These are phyloP conservation scores for Aspergillus conjunctus DNA, from an alignment of 495 filamentous ascomycete species.

Conservation along the genomic window DNA sequence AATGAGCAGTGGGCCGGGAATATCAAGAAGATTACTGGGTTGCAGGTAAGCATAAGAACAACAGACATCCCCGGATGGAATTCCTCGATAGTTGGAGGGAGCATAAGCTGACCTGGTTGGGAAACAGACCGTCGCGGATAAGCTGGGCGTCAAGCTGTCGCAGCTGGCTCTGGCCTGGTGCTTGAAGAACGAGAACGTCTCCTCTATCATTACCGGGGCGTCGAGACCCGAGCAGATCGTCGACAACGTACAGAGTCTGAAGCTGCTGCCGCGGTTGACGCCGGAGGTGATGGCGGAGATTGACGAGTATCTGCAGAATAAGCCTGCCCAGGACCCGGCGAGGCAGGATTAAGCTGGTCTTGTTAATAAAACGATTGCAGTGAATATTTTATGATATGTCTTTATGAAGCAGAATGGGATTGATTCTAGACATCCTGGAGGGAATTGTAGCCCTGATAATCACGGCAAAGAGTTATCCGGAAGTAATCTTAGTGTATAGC, in stretches of 20 bases:
- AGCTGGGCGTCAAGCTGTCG: constrained; percentile 63
- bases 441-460: too few relatives aligned
- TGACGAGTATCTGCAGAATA: constrained; percentile 66
- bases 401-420: too few relatives aligned
- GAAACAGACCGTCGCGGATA: constrained; percentile 61
- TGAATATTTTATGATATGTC: too few relatives aligned
- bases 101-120: too few relatives aligned
- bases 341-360: constrained; percentile 28
- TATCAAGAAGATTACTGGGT: constrained; percentile 32
- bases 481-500: too few relatives aligned
- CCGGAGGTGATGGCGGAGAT: constrained; percentile 69
- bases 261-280: constrained; percentile 62
- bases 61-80: too few relatives aligned
- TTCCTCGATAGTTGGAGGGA: too few relatives aligned
- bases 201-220: constrained; percentile 77
- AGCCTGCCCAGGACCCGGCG: constrained; percentile 47
- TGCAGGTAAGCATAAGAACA: constrained; percentile 30
- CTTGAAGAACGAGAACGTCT: constrained; percentile 73
- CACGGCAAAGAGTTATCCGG: too few relatives aligned
- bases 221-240: constrained; percentile 71
- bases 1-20: constrained; percentile 31
- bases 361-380: too few relatives aligned
- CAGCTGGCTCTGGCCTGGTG: constrained; percentile 79
- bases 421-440: too few relatives aligned
- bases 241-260: constrained; percentile 67